Conservation (phyloP, 306 rosid species). For the Quillaja saponaria region DNA sequence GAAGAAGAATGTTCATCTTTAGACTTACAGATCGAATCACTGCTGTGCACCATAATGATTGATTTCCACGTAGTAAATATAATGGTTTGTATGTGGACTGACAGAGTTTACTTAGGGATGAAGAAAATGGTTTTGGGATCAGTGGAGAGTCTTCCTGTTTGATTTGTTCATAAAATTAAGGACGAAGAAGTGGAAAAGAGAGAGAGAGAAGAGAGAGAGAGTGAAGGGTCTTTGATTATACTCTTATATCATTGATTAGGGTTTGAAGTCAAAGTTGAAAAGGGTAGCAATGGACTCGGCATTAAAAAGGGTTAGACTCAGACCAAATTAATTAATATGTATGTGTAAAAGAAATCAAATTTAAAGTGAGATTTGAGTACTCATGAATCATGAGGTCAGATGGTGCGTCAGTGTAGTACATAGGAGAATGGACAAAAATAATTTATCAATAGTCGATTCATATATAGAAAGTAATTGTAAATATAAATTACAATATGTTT, state of each 20-base stretch:
- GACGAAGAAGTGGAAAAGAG: constrained; percentile 4
- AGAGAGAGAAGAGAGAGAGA: constrained; percentile 15
- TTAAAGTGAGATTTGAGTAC: constrained; percentile 24
- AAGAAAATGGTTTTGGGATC: constrained; percentile 27
- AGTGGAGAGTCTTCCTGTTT: constrained; percentile 23
- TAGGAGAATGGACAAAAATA: neutral
- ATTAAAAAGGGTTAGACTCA: constrained; percentile 55
- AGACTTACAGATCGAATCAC: constrained; percentile 2
- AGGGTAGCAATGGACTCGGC: constrained; percentile 61
- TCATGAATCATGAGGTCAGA: constrained; percentile 63
- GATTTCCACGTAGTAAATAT: constrained; percentile 27
- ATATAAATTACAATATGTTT: no score
- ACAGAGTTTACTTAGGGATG: constrained; percentile 6
- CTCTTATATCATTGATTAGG: neutral
- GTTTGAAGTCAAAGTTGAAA: constrained; percentile 37
- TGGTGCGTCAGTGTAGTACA: constrained; percentile 44
- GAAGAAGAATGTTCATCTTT: constrained; percentile 15
- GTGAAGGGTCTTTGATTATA: constrained; percentile 9
- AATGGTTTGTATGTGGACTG: no score
- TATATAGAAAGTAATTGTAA: no score
- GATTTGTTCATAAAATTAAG: constrained; percentile 23
- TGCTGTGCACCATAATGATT: constrained; percentile 1
- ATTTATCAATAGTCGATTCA: no score
- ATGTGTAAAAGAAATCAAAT: constrained; percentile 13
- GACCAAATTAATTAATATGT: constrained; percentile 43